Percentiles rank a stretch among this genome's conserved stretches.
Evolutionary conservation across 2,329 filamentous ascomycete genomes (phyloP).

Genomic region (Fragosphaeria purpurea): DNA sequence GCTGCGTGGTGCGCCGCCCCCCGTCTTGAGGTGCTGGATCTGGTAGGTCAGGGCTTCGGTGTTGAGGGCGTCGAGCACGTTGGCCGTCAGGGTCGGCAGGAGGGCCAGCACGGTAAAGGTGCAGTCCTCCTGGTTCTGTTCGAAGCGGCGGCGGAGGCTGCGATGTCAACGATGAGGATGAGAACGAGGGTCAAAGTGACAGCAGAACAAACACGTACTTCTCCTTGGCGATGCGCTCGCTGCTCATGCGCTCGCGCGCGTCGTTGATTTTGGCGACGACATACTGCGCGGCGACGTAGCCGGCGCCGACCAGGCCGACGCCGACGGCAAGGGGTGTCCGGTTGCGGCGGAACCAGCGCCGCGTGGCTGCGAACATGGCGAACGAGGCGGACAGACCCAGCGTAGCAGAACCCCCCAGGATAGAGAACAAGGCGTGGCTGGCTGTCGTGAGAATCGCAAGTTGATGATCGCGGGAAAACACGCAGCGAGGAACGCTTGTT

Average conservation of each 20-base stretch:
- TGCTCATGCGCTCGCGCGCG: slow-evolving; percentile 91
- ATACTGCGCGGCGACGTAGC: slow-evolving; percentile 90
- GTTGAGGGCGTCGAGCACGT: slow-evolving; percentile 76
- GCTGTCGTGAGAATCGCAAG: neutral
- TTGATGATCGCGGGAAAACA: neutral
- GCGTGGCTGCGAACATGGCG: slow-evolving; percentile 58
- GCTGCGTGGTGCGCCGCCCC: slow-evolving; percentile 35
- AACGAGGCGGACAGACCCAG: neutral
- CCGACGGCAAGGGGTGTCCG: slow-evolving; percentile 82
- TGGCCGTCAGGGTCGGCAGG: slow-evolving; percentile 80
- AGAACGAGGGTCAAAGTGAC: neutral
- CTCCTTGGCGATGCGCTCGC: slow-evolving; percentile 89
- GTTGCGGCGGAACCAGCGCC: slow-evolving; percentile 88
- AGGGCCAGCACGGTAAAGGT: slow-evolving; percentile 96
- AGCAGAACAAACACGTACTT: slow-evolving; percentile 51
- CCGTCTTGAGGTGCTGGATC: slow-evolving; percentile 75
- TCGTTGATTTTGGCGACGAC: slow-evolving; percentile 83
- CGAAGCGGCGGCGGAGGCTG: slow-evolving; percentile 87
- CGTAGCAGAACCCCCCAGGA: too few relatives aligned
- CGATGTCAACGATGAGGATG: too few relatives aligned
- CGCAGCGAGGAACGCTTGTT: neutral
- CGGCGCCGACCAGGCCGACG: slow-evolving; percentile 75
- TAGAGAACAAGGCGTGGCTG: slow-evolving; percentile 6
- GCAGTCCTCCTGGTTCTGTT: slow-evolving; percentile 98
- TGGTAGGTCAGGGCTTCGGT: slow-evolving; percentile 90